Evolutionary conservation across 306 rosid species (phyloP).

Genomic region (Bauhinia variegata): DNA sequence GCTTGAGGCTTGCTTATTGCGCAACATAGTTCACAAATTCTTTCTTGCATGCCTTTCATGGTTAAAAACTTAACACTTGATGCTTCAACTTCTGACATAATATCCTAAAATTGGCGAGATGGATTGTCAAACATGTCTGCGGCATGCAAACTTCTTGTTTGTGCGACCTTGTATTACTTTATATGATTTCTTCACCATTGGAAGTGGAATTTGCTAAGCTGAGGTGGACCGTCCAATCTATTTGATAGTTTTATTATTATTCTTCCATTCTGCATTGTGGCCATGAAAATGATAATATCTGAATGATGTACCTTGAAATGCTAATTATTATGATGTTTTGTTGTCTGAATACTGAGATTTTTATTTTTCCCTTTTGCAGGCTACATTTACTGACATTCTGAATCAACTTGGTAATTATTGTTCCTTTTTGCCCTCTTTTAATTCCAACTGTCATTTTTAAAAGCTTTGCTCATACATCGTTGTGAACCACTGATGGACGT

Average conservation of each 20-base stretch:
- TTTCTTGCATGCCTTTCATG: neutral
- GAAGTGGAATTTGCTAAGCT: conserved; percentile 6
- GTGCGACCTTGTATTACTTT: conserved; percentile 18
- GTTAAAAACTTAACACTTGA: neutral
- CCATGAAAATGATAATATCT: conserved; percentile 8
- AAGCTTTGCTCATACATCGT: neutral
- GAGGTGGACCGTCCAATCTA: conserved; percentile 1
- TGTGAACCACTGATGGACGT: too few relatives aligned
- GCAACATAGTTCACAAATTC: conserved; percentile 2
- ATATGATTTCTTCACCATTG: conserved; percentile 1
- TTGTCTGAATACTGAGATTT: conserved; percentile 12
- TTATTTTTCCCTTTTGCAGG: conserved; percentile 61
- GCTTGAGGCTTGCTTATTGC: neutral
- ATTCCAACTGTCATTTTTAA: neutral
- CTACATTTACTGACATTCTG: conserved; percentile 97
- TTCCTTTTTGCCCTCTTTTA: neutral
- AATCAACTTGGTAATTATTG: conserved; percentile 71
- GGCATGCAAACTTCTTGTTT: conserved; percentile 16
- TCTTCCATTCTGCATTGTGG: conserved; percentile 3
- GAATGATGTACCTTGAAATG: neutral
- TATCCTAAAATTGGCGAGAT: conserved; percentile 13
- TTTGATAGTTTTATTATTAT: too few relatives aligned
- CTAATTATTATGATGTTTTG: neutral
- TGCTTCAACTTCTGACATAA: conserved; percentile 22
- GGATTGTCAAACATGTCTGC: conserved; percentile 21